Evolutionary conservation across 2,329 filamentous ascomycete species (phyloP).

Genomic region (Raffaelea ambrosiae): DNA sequence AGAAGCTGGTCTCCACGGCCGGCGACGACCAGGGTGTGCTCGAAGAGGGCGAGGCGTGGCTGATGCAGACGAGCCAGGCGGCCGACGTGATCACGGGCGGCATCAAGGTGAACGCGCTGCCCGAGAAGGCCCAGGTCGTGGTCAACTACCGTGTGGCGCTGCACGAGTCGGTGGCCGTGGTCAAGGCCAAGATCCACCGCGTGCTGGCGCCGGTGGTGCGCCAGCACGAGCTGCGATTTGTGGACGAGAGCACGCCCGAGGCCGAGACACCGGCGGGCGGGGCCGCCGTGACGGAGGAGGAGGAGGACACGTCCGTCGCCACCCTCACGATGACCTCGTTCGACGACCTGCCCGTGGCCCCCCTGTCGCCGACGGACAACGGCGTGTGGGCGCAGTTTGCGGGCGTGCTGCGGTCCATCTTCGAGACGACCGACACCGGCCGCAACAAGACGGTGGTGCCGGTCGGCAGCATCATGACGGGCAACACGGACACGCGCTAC

Average conservation of each 20-base stretch:
- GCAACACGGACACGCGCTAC: constrained; percentile 39
- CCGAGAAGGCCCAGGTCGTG: constrained; percentile 44
- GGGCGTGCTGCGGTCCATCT: constrained; percentile 17
- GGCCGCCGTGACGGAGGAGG: constrained; percentile 31
- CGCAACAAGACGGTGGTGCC: constrained; percentile 30
- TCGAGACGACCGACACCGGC: constrained; percentile 4
- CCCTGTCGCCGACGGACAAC: constrained; percentile 24
- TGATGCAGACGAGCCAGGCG: constrained; percentile 52
- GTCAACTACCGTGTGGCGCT: constrained; percentile 54
- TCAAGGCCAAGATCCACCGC: constrained; percentile 41
- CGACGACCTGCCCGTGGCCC: no score
- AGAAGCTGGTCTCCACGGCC: constrained; percentile 19
- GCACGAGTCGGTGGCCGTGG: constrained; percentile 39
- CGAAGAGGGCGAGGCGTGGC: constrained; percentile 41
- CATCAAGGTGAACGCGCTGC: constrained; percentile 58
- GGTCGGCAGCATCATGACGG: constrained; percentile 40
- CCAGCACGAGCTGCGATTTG: constrained; percentile 47
- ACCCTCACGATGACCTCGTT: no score
- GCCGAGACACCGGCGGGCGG: no score
- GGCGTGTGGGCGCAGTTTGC: constrained; percentile 15
- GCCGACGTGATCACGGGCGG: constrained; percentile 54
- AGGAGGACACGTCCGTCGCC: constrained; percentile 20
- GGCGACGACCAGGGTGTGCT: no score
- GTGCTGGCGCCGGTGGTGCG: constrained; percentile 38
- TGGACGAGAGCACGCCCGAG: no score